A percentile compares a stretch with the other conserved stretches of the same genome.
Evolutionary conservation across 805 yeast genomes (phyloP).

Genomic region (Ogataea paraovalis): DNA sequence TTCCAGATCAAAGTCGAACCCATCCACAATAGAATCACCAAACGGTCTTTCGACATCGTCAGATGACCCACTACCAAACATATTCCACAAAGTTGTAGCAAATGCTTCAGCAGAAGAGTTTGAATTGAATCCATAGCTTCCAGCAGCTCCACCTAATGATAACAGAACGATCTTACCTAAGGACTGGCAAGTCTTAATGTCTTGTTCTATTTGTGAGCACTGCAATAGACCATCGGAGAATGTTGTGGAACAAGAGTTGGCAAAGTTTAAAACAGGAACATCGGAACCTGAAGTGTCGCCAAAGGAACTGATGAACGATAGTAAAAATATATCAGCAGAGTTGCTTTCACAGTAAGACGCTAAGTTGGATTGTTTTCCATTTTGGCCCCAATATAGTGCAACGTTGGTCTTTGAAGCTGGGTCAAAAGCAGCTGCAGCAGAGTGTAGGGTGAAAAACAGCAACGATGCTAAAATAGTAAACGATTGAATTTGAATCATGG

Average conservation of each 20-base stretch:
- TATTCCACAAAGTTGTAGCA: slow-evolving; percentile 58
- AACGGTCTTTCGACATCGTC: slow-evolving; percentile 44
- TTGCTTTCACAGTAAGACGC: slow-evolving; percentile 62
- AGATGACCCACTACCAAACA: slow-evolving; percentile 56
- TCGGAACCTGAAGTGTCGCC: slow-evolving; percentile 33
- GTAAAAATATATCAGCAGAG: slow-evolving; percentile 64
- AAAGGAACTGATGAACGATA: slow-evolving; percentile 67
- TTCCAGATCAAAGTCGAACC: slow-evolving; percentile 77
- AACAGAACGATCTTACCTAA: slow-evolving; percentile 74
- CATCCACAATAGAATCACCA: slow-evolving; percentile 74
- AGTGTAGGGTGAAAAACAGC: slow-evolving; percentile 15
- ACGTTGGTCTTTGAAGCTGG: slow-evolving; percentile 49
- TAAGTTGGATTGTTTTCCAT: slow-evolving; percentile 49
- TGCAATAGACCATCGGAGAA: slow-evolving; percentile 40
- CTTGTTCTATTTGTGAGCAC: slow-evolving; percentile 47
- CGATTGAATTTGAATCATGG: slow-evolving; percentile 3
- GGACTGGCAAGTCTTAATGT: slow-evolving; percentile 70
- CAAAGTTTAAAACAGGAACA: slow-evolving; percentile 51
- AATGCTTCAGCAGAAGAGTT: slow-evolving; percentile 54
- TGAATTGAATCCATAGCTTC: slow-evolving; percentile 48
- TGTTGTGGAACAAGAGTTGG: slow-evolving; percentile 41
- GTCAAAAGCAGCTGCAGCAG: slow-evolving; percentile 20
- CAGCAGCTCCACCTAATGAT: slow-evolving; percentile 74
- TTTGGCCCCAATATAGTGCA: slow-evolving; percentile 89
- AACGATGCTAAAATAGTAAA: slow-evolving; percentile 12